These are phyloP conservation scores for Cladophialophora immunda DNA, from an alignment of 2,329 filamentous ascomycete species.

Conservation along the genomic window DNA sequence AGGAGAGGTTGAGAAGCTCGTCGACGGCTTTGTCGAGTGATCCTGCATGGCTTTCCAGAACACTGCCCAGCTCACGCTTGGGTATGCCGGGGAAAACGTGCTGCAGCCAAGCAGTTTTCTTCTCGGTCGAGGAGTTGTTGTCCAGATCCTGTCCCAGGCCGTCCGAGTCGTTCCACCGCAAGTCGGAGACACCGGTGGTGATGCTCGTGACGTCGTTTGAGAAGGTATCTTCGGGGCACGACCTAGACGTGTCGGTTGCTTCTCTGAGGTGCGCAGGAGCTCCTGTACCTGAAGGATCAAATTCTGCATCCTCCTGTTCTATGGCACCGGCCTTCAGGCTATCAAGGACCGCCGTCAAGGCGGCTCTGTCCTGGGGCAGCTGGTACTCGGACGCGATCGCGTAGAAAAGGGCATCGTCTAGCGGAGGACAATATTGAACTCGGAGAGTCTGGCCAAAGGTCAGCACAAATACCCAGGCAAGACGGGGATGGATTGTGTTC, in stretches of 20 bases:
- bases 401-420: conserved; percentile 80
- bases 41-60: conserved; percentile 58
- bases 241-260: conserved; percentile 44
- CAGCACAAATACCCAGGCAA: conserved; percentile 10
- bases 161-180: conserved; percentile 41
- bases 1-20: conserved; percentile 79
- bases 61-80: conserved; percentile 25
- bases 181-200: conserved; percentile 38
- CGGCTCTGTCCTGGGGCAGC: conserved; percentile 58
- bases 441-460: conserved; percentile 29
- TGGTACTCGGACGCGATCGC: conserved; percentile 80
- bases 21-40: conserved; percentile 78
- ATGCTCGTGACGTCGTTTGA: conserved; percentile 39
- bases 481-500: background rate
- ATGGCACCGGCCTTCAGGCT: conserved; percentile 70
- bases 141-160: conserved; percentile 27
- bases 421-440: conserved; percentile 75
- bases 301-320: conserved; percentile 64
- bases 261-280: conserved; percentile 44
- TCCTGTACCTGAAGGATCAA: conserved; percentile 39
- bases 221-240: conserved; percentile 30
- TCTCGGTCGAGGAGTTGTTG: conserved; percentile 52
- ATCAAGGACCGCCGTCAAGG: conserved; percentile 70
- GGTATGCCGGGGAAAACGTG: conserved; percentile 76
- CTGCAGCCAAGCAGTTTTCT: conserved; percentile 70